A percentile compares a stretch with the other conserved stretches of the same genome.
phyloP scores from a whole-genome alignment of 495 filamentous ascomycete species.

The Parmelia sp. region DNA sequence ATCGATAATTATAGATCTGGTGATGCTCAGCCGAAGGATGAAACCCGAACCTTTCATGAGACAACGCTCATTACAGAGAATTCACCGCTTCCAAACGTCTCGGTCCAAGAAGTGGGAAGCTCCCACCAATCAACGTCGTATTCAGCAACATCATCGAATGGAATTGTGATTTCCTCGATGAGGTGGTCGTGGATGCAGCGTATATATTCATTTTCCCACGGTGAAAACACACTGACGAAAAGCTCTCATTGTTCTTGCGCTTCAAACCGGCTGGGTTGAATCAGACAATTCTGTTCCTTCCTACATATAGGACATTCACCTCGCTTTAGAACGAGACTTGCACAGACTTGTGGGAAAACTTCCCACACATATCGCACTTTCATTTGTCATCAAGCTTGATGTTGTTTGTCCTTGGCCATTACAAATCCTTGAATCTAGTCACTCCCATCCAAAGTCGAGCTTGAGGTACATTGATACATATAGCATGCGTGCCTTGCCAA shows the following conservation, averaged over 20 bases:
- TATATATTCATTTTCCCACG: neutral
- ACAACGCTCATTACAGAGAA: neutral
- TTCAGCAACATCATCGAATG: neutral
- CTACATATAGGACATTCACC: too few relatives aligned
- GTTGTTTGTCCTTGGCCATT: too few relatives aligned
- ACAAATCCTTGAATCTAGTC: too few relatives aligned
- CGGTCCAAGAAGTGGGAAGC: neutral
- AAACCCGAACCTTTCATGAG: neutral
- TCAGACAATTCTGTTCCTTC: neutral
- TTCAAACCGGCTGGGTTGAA: neutral
- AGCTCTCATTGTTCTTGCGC: neutral
- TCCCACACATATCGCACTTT: too few relatives aligned
- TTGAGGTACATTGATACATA: too few relatives aligned
- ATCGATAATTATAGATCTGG: neutral
- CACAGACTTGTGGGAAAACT: too few relatives aligned
- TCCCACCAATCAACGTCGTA: neutral
- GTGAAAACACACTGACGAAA: neutral
- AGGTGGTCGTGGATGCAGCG: neutral
- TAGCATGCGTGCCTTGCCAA: too few relatives aligned
- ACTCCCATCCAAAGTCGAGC: too few relatives aligned
- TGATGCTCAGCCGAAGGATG: neutral
- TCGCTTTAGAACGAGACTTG: too few relatives aligned
- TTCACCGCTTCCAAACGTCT: neutral
- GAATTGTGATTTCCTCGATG: neutral
- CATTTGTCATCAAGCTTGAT: neutral